These are phyloP conservation scores for Eucalyptus polybractea DNA, from an alignment of 345 rosid genomes.

Conservation along the genomic window DNA sequence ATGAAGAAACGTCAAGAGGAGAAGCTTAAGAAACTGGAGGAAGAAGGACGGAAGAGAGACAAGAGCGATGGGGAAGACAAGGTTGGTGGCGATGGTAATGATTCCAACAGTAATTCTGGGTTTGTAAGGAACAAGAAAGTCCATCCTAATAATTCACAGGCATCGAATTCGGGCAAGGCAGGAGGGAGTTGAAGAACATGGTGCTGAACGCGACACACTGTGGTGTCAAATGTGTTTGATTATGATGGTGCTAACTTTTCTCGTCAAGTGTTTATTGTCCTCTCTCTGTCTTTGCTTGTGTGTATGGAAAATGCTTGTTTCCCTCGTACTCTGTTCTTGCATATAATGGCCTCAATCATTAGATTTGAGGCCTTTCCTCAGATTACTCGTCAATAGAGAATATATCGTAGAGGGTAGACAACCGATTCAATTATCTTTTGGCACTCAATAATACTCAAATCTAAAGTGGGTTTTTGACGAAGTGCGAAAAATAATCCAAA, in stretches of 20 bases:
- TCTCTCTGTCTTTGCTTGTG: neutral
- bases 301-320: neutral
- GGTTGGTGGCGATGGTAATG: neutral
- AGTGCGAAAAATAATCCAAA: neutral
- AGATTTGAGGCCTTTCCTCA: neutral
- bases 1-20: constrained; percentile 18
- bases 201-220: neutral
- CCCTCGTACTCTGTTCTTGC: neutral
- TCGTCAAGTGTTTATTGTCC: neutral
- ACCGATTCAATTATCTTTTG: neutral
- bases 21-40: constrained; percentile 4
- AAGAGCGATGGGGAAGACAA: neutral
- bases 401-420: neutral
- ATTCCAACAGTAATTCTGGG: neutral
- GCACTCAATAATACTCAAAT: neutral
- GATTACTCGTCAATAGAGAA: neutral
- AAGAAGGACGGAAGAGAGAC: neutral
- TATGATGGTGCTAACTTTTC: neutral
- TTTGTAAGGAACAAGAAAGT: neutral
- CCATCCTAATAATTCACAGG: neutral
- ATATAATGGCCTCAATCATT: neutral
- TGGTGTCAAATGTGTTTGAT: neutral
- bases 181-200: neutral
- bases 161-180: neutral
- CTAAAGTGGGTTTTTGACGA: neutral